phyloP scores from a whole-genome alignment of 129 eudicot genomes.

The Arctium minus region DNA sequence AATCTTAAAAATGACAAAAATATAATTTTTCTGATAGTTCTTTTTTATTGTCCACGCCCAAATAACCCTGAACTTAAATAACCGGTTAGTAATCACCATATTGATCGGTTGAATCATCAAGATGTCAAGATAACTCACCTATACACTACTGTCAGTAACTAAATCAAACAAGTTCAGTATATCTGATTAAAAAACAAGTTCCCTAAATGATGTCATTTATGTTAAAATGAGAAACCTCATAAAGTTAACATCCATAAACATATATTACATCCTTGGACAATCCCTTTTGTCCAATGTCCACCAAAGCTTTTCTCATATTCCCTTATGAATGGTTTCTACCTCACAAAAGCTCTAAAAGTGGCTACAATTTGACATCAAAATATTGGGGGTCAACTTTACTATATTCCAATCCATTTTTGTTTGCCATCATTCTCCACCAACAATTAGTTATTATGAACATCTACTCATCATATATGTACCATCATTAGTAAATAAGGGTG shows the following conservation, averaged over 20 bases:
- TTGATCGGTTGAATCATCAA: not conserved
- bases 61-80: not conserved
- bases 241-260: slow-evolving; percentile 14
- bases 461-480: slow-evolving; percentile 28
- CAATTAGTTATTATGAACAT: slow-evolving; percentile 18
- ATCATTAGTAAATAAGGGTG: not conserved
- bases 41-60: not conserved
- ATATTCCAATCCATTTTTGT: slow-evolving; percentile 15
- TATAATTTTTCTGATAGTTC: not conserved
- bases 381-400: slow-evolving; percentile 11
- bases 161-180: no score
- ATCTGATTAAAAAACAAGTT: not conserved
- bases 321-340: slow-evolving; percentile 12
- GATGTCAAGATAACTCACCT: not conserved
- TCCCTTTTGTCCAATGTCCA: not conserved
- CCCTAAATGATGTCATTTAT: not conserved
- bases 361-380: slow-evolving; percentile 18
- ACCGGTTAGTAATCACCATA: not conserved
- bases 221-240: not conserved
- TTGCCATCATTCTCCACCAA: slow-evolving; percentile 31
- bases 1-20: not conserved
- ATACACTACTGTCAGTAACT: not conserved
- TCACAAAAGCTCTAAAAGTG: slow-evolving; percentile 23
- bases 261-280: slow-evolving; percentile 12
- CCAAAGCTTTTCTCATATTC: not conserved